Base-by-base conservation (phyloP, 495 filamentous ascomycete species). In the Margaritispora aquatica region DNA sequence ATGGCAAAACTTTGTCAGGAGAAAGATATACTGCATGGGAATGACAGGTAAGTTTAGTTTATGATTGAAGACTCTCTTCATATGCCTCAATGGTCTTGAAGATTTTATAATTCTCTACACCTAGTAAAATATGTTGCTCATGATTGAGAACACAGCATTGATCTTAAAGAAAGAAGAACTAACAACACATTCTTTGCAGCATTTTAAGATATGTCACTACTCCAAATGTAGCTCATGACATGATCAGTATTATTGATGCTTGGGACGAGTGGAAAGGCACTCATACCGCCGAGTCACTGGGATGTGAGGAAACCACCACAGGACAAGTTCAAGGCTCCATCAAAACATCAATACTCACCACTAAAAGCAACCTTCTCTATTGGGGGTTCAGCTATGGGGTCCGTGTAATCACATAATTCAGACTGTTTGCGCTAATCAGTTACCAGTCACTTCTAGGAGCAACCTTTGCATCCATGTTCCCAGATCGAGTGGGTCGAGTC, bases 321-420 rank as follows among this genome's bases (percentile, higher is more conserved):
- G 5, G 29, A 34, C 29, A 5, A 34, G 13, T 5, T 13, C n/a
- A n/a, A n/a, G n/a, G n/a, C n/a, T n/a, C n/a, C n/a, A n/a, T n/a
- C n/a, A n/a, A n/a, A n/a, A n/a, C n/a, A n/a, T n/a, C n/a, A n/a
- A n/a, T n/a, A n/a, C n/a, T n/a, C n/a, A 41, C 54, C 26, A 65
- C 62, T n/a, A 62, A 62, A 54, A 59, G 59, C 3, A 72, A 73
- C 21, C 69, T 88, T 20, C 74, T 81, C 5, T 87, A 82, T 50
- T 86, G 86, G 74, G 80, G 87, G 10, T 79, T 87, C 17, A 85
- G 81, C n/a, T 89, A 89, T 63, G 87, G 86, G 2, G 62, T 65
- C 54, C 41, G 62, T 58, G 0, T 13, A 0, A 44, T 11, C n/a
- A 8, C 44, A 17, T 13, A 29, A 17, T 23, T 48, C 23, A 1